Percentiles rank a stretch among this genome's conserved stretches.
phyloP scores from a whole-genome alignment of 495 filamentous ascomycete genomes.

The Penicillium robsamsonii region DNA sequence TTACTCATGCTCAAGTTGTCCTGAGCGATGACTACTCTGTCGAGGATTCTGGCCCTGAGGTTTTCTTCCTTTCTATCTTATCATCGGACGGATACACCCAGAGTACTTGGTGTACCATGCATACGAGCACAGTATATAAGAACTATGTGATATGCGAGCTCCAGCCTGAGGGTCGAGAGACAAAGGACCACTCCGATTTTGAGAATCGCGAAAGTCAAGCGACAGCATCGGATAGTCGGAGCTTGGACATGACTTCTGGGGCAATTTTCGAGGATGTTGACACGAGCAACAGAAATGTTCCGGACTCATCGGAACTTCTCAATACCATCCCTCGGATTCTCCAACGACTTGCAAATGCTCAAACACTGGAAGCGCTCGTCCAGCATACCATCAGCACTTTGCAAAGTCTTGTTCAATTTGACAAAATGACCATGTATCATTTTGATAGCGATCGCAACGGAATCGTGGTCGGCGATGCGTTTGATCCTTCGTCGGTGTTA shows the following conservation, averaged over 20 bases:
- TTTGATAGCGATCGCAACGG: conserved; percentile 79
- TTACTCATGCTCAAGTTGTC: conserved; percentile 77
- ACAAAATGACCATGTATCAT: conserved; percentile 86
- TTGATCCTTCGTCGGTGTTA: conserved; percentile 66
- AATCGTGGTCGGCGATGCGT: conserved; percentile 75
- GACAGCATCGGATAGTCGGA: neutral
- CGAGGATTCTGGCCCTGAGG: conserved; percentile 69
- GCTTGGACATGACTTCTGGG: conserved; percentile 3
- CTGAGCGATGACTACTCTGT: conserved; percentile 63
- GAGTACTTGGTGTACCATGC: conserved; percentile 85
- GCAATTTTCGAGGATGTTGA: neutral
- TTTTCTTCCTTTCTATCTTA: conserved; percentile 70
- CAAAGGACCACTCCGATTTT: conserved; percentile 16
- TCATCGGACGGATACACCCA: conserved; percentile 44
- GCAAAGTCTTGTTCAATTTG: conserved; percentile 77
- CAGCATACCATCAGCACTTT: conserved; percentile 34
- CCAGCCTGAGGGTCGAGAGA: conserved; percentile 63
- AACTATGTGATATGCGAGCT: conserved; percentile 79
- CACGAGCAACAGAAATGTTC: conserved; percentile 47
- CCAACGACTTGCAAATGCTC: conserved; percentile 69
- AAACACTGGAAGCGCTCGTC: conserved; percentile 52
- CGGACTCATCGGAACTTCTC: conserved; percentile 74
- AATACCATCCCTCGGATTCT: conserved; percentile 85
- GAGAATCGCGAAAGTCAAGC: conserved; percentile 46
- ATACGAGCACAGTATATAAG: conserved; percentile 59